phyloP scores from a whole-genome alignment of 768 basidiomycete genomes.

The Panaeolus papilionaceus region DNA sequence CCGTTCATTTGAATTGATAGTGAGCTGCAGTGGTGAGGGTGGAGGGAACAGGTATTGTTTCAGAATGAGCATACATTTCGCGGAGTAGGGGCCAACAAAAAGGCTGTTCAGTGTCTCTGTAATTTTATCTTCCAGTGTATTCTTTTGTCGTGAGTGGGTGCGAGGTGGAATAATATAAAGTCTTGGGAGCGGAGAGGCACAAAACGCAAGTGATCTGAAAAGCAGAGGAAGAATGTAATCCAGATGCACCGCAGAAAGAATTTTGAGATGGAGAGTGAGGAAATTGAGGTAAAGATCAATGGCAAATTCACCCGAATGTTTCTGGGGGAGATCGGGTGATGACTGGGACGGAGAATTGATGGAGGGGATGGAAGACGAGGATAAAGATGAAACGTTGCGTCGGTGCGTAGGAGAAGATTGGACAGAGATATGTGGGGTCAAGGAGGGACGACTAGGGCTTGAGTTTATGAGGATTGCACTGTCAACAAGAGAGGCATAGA shows the following conservation, averaged over 20 bases:
- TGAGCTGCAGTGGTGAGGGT: slow-evolving; percentile 24
- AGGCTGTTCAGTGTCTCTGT: slow-evolving; percentile 61
- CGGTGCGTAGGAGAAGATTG: slow-evolving; percentile 49
- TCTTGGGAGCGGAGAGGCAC: slow-evolving; percentile 69
- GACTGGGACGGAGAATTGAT: slow-evolving; percentile 35
- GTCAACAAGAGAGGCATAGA: slow-evolving; percentile 67
- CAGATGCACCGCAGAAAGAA: slow-evolving; percentile 60
- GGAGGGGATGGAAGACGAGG: slow-evolving; percentile 49
- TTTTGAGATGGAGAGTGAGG: slow-evolving; percentile 65
- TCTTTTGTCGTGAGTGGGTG: slow-evolving; percentile 40
- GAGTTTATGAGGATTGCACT: slow-evolving; percentile 43
- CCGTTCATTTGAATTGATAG: slow-evolving; percentile 9
- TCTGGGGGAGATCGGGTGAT: slow-evolving; percentile 28
- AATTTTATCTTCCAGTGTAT: slow-evolving; percentile 59
- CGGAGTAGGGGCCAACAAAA: slow-evolving; percentile 69
- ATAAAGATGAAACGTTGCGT: slow-evolving; percentile 67
- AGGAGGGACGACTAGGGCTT: slow-evolving; percentile 34
- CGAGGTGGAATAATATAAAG: slow-evolving; percentile 52
- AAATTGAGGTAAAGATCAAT: slow-evolving; percentile 68
- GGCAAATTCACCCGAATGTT: slow-evolving; percentile 68
- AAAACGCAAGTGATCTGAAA: slow-evolving; percentile 73
- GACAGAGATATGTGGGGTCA: slow-evolving; percentile 24
- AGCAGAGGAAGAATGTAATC: slow-evolving; percentile 68
- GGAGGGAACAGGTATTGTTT: slow-evolving; percentile 64
- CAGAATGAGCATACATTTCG: slow-evolving; percentile 68